Base-by-base conservation (phyloP, 306 rosid genomes). In the Luffa acutangula region DNA sequence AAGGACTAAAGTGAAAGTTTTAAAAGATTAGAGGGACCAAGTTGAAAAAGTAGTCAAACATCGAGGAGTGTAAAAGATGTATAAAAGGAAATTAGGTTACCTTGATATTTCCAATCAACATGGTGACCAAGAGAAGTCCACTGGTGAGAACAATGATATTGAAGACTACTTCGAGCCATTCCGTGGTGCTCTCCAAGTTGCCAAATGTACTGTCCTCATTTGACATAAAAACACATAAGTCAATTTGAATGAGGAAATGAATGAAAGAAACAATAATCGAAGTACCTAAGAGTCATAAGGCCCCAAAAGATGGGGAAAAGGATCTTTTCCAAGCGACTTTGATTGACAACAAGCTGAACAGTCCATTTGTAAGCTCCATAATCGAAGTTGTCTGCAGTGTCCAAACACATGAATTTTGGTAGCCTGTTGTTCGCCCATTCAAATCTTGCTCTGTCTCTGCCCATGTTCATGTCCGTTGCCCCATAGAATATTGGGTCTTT, bases 61-160 rank as follows among this genome's bases (percentile, higher is more conserved):
- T 25, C 31, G 31, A 25, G 31, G 31, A 25, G 31, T 25, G 31
- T 25, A 25, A 25, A 25, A 25, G 31, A 25, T 25, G 1, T 25
- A 25, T 25, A 25, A 25, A 3, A 3, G 0, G n/a, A 56, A 11
- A 2, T 0, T 0, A 15, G 1, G 1, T 2, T 82, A 95, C 97
- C 98, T 95, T 93, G 72, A 95, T 95, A 83, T 95, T 95, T 75
- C 97, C 97, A 7, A 95, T 95, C 89, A 95, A 84, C 98, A 95
- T 91, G 25, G 98, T 95, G 75, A 95, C 98, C 31, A 91, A 81
- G 69, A 95, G 86, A 20, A 95, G 97, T 62, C 98, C 98, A 84
- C 93, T 93, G 46, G 93, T 95, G 64, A 92, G 80, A 6, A 92
- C 97, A 74, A 95, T 92, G 54, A 93, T 92, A 77, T 91, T 95